phyloP scores from a whole-genome alignment of 208 protist genomes.

The Acanthamoeba culbertsoni region DNA sequence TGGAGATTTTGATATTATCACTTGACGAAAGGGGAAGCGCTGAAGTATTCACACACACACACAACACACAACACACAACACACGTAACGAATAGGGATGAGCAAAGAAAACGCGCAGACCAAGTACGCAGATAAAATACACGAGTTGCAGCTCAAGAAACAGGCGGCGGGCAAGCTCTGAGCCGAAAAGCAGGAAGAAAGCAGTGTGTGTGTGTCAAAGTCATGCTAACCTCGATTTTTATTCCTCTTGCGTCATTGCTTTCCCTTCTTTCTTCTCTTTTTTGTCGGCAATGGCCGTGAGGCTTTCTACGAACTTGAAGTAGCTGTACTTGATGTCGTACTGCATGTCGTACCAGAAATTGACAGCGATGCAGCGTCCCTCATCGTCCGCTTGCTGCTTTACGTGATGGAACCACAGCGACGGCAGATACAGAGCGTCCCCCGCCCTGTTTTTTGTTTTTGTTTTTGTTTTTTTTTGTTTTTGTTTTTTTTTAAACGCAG shows the following conservation, averaged over 20 bases:
- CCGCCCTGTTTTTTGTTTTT: slow-evolving; percentile 52
- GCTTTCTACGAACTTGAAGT: slow-evolving; percentile 64
- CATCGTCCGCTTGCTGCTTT: slow-evolving; percentile 54
- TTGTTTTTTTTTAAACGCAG: too few relatives aligned
- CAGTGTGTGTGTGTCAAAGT: too few relatives aligned
- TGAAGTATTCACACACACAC: background rate
- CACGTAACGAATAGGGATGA: too few relatives aligned
- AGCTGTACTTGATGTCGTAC: slow-evolving; percentile 64
- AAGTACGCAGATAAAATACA: slow-evolving; percentile 38
- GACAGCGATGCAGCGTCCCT: slow-evolving; percentile 69
- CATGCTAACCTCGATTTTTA: too few relatives aligned
- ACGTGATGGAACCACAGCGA: slow-evolving; percentile 78
- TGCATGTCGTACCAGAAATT: slow-evolving; percentile 65
- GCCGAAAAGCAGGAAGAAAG: too few relatives aligned
- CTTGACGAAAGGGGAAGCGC: background rate
- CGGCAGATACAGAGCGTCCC: slow-evolving; percentile 77
- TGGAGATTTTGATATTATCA: background rate
- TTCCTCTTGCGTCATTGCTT: too few relatives aligned
- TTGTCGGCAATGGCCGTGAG: too few relatives aligned
- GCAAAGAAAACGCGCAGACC: background rate
- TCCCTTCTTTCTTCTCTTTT: too few relatives aligned
- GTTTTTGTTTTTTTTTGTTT: too few relatives aligned
- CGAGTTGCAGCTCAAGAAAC: background rate
- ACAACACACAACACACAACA: too few relatives aligned
- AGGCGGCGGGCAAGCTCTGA: background rate